Evolutionary conservation across 768 basidiomycete species (phyloP).

Genomic region (Podaxis pistillaris): DNA sequence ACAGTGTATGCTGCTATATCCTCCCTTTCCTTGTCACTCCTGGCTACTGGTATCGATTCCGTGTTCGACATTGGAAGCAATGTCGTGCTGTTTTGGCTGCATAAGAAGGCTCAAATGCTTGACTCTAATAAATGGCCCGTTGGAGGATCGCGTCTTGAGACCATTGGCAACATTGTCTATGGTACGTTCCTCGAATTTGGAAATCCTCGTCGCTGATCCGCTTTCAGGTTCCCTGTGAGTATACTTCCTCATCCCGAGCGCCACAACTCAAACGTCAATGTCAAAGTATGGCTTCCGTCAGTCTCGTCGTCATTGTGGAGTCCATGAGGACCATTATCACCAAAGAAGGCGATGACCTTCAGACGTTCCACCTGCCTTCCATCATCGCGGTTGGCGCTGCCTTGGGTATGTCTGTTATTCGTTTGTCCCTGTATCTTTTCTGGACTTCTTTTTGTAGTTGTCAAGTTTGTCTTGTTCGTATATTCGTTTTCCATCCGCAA

Average conservation of each 20-base stretch:
- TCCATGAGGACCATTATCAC: slow-evolving; percentile 71
- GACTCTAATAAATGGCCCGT: slow-evolving; percentile 91
- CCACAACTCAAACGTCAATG: background rate
- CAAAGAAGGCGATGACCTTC: slow-evolving; percentile 49
- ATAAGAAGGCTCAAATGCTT: slow-evolving; percentile 66
- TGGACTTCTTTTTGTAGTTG: slow-evolving; percentile 40
- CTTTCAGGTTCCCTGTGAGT: slow-evolving; percentile 29
- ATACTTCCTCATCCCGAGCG: background rate
- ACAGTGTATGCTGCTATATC: slow-evolving; percentile 91
- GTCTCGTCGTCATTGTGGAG: slow-evolving; percentile 88
- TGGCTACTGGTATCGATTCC: slow-evolving; percentile 90
- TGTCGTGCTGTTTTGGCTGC: slow-evolving; percentile 74
- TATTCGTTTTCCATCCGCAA: slow-evolving; percentile 81
- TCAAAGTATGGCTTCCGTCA: slow-evolving; percentile 89
- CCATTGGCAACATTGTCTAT: slow-evolving; percentile 86
- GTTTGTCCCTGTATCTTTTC: slow-evolving; percentile 5
- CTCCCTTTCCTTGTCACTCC: slow-evolving; percentile 77
- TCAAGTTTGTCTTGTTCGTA: slow-evolving; percentile 84
- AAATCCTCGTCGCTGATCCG: slow-evolving; percentile 27
- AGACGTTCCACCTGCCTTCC: slow-evolving; percentile 75
- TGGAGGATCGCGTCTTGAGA: slow-evolving; percentile 86
- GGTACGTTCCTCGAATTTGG: slow-evolving; percentile 38
- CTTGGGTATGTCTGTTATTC: slow-evolving; percentile 49
- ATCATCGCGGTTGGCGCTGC: slow-evolving; percentile 83
- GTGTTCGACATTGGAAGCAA: slow-evolving; percentile 85